A percentile compares a stretch with the other conserved stretches of the same genome.
Evolutionary conservation across 2,329 filamentous ascomycete genomes (phyloP).

Genomic region (Scedosporium boydii): DNA sequence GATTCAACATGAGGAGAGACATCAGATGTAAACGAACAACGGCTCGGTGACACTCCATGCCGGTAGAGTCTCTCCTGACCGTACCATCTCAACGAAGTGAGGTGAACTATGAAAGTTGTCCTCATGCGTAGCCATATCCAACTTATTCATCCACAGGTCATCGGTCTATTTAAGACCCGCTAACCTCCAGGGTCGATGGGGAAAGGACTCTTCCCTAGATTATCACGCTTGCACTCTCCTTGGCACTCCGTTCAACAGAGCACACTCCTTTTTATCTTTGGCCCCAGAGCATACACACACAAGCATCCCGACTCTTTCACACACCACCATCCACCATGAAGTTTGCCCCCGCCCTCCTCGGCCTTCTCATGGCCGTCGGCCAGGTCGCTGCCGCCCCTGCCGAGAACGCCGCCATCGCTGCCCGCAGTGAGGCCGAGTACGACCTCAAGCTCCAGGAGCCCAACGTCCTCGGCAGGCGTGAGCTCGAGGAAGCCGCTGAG

Average conservation of each 20-base stretch:
- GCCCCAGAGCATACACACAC: not conserved
- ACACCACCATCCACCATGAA: constrained; percentile 1
- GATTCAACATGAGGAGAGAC: too few species aligned
- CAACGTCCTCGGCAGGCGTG: not conserved
- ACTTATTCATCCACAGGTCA: not conserved
- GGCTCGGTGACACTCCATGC: too few species aligned
- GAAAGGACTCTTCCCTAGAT: not conserved
- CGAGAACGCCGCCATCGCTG: not conserved
- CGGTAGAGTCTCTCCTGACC: not conserved
- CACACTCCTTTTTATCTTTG: not conserved
- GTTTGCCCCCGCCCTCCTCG: not conserved
- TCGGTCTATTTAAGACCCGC: not conserved
- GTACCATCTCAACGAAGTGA: not conserved
- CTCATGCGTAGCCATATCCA: not conserved
- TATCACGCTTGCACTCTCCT: not conserved
- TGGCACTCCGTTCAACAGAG: not conserved
- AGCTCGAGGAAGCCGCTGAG: not conserved
- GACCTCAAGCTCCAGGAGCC: too few species aligned
- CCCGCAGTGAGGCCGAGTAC: not conserved
- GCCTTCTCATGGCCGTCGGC: not conserved
- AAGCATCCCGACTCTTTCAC: not conserved
- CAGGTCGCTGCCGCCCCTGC: not conserved
- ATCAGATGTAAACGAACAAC: too few species aligned
- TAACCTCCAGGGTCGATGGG: not conserved
- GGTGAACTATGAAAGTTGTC: not conserved